These are phyloP conservation scores for Mucor ambiguus DNA, from an alignment of 371 early-diverging fungal genomes.

Conservation along the genomic window DNA sequence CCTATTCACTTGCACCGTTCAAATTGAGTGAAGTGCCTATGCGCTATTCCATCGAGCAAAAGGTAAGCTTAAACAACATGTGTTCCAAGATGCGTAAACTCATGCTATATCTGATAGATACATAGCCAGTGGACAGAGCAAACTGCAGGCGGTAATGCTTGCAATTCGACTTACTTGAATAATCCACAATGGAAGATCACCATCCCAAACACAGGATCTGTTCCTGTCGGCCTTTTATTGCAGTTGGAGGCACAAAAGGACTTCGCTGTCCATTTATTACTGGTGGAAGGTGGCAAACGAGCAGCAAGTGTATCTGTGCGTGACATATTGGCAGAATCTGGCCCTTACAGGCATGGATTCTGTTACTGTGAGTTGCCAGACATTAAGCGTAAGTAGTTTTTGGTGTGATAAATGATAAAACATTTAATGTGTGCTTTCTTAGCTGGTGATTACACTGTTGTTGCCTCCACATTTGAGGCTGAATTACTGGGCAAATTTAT, in stretches of 20 bases:
- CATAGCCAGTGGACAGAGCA: constrained; percentile 74
- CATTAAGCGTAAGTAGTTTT: constrained; percentile 47
- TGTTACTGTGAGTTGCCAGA: constrained; percentile 68
- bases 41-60: constrained; percentile 59
- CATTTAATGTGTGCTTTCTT: constrained; percentile 1
- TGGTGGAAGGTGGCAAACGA: constrained; percentile 74
- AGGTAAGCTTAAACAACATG: constrained; percentile 33
- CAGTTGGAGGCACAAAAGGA: constrained; percentile 71
- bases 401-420: neutral
- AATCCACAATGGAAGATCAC: constrained; percentile 81
- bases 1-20: constrained; percentile 70
- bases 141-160: constrained; percentile 82
- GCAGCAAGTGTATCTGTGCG: constrained; percentile 70
- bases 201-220: constrained; percentile 37
- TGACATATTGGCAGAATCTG: constrained; percentile 71
- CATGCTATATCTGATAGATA: constrained; percentile 34
- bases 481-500: constrained; percentile 71
- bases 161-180: constrained; percentile 67
- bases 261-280: constrained; percentile 69
- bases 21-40: constrained; percentile 66
- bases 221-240: constrained; percentile 39
- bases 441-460: constrained; percentile 77
- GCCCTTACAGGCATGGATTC: constrained; percentile 72
- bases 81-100: neutral
- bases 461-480: constrained; percentile 80